Base-by-base conservation (phyloP, 2,329 filamentous ascomycete species). In the Purpureocillium lavendulum region DNA sequence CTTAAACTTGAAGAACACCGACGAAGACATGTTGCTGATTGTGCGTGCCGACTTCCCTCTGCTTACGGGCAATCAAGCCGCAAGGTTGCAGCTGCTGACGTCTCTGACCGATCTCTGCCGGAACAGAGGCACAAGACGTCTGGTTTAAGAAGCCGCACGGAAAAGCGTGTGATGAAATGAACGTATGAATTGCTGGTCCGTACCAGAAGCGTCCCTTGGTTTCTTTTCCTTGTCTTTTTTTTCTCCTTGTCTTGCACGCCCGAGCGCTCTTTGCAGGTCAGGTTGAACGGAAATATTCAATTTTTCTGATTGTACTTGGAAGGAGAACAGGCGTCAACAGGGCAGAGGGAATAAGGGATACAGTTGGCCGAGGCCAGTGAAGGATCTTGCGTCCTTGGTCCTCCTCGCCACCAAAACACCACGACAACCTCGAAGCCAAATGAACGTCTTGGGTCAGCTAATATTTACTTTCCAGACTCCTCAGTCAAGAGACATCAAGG, bases 1-100 rank as follows among this genome's bases (percentile, higher is more conserved):
- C 70, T 96, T 97, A 82, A 98, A 98, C 70, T 95, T 95, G 85
- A 96, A 98, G 69, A 96, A 97, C 59, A 98, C 92, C 50, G 89
- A 97, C 41, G 92, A 95, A 60, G 87, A 80, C 89, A 96, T 96
- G 57, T 57, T 79, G 69, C 37, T 46, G 47, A 42, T 44, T 28
- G 35, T 17, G 46, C 38, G 31, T 29, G 17, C 30, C 26, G 11
- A 40, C 42, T 40, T 51, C 47, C 47, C 54, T 26, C 21, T 26
- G 48, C 45, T 51, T 52, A 58, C 49, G 49, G 44, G 45, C 41
- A 45, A 49, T 38, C 34, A 50, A 39, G n/a, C 12, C 12, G 11
- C 29, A 14, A 30, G 29, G 29, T 30, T 43, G 52, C 43, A 45
- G 45, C 21, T 26, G 21, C 10, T 26, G 21, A 10, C 21, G 21